A percentile compares a stretch with the other conserved stretches of the same genome.
Evolutionary conservation across 306 rosid genomes (phyloP).

Genomic region (Pachyrhizus erosus): DNA sequence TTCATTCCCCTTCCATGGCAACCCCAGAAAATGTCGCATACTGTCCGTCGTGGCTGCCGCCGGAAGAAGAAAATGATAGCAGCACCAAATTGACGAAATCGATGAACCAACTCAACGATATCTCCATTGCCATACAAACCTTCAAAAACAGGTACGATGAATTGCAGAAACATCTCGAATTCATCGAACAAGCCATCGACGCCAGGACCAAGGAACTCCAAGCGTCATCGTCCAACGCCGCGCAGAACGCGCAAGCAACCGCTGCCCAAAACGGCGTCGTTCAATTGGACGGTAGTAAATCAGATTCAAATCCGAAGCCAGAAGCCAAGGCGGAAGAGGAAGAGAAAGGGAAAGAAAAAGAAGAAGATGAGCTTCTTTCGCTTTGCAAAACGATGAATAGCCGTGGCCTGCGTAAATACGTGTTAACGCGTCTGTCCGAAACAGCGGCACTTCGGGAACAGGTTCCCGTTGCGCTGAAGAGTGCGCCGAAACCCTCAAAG

Average conservation of each 20-base stretch:
- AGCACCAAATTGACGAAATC: conserved; percentile 38
- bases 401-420: conserved; percentile 61
- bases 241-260: not conserved
- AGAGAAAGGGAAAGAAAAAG: not conserved
- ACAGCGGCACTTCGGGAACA: conserved; percentile 41
- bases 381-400: conserved; percentile 57
- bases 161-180: conserved; percentile 56
- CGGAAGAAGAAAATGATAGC: not conserved
- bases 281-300: not conserved
- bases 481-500: conserved; percentile 53
- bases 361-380: conserved; percentile 42
- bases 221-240: not conserved
- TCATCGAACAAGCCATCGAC: conserved; percentile 42
- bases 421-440: conserved; percentile 43
- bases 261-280: not conserved
- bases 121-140: conserved; percentile 45
- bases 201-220: conserved; percentile 40
- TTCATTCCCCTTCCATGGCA: not conserved
- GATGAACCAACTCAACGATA: conserved; percentile 49
- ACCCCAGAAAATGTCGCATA: not conserved
- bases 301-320: conserved; percentile 12
- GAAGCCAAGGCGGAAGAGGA: not conserved
- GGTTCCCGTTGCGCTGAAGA: conserved; percentile 56
- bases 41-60: not conserved
- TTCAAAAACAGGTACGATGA: conserved; percentile 56